Conservation (phyloP, 768 basidiomycete species). For the Boletales sp. region DNA sequence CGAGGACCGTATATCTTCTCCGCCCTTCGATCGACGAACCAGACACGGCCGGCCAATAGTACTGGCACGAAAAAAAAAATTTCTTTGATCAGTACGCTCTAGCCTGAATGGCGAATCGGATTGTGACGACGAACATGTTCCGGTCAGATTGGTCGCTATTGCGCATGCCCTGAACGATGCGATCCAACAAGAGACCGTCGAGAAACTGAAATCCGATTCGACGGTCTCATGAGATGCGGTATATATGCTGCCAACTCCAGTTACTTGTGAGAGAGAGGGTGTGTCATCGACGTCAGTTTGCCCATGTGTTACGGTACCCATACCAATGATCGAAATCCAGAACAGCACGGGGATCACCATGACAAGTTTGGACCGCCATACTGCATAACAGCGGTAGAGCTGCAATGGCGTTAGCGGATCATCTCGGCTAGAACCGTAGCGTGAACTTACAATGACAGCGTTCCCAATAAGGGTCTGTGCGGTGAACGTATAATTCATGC, state of each 20-base stretch:
- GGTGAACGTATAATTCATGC: conserved; percentile 21
- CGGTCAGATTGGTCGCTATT: conserved; percentile 31
- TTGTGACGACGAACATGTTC: conserved; percentile 23
- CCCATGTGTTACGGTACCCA: not conserved
- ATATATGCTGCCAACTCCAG: conserved; percentile 17
- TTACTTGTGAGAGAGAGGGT: conserved; percentile 6
- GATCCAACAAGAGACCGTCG: conserved; percentile 31
- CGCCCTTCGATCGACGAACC: conserved; percentile 24
- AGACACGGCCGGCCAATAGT: conserved; percentile 29
- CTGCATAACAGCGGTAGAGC: conserved; percentile 30
- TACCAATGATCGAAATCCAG: conserved; percentile 28
- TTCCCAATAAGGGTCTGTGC: conserved; percentile 30
- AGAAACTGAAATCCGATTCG: conserved; percentile 20
- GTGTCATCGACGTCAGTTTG: not conserved
- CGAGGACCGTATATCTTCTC: conserved; percentile 6
- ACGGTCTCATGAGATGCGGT: conserved; percentile 6
- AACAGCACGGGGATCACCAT: conserved; percentile 30
- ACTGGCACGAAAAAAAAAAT: conserved; percentile 8
- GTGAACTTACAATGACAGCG: conserved; percentile 23
- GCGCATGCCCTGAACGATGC: conserved; percentile 32
- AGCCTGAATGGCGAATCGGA: not conserved
- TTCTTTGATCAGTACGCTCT: not conserved
- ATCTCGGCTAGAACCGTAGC: not conserved
- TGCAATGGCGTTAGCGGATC: conserved; percentile 1
- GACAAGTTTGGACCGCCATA: conserved; percentile 27